These are phyloP conservation scores for Ustulina deusta DNA, from an alignment of 2,329 filamentous ascomycete genomes.

Conservation along the genomic window DNA sequence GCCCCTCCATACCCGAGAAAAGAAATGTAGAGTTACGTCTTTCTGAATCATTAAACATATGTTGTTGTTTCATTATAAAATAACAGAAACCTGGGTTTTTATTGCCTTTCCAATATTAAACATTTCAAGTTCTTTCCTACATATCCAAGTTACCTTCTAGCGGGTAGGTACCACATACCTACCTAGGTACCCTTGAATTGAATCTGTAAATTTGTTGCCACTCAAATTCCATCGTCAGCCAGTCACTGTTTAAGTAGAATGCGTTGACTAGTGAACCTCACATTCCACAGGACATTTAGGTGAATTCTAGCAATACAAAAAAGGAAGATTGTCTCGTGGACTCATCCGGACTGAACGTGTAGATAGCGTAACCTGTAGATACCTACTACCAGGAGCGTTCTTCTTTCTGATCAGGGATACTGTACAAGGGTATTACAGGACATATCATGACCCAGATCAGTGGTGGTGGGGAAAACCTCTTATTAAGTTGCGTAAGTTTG, in stretches of 20 bases:
- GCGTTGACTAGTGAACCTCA: constrained; percentile 4
- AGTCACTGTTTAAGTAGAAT: background rate
- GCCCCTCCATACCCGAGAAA: no score
- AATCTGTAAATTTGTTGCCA: constrained; percentile 8
- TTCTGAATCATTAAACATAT: no score
- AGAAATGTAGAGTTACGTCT: no score
- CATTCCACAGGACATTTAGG: background rate
- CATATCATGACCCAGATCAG: background rate
- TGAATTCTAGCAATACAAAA: constrained; percentile 8
- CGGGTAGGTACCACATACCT: no score
- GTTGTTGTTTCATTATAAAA: no score
- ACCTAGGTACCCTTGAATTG: background rate
- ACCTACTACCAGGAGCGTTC: background rate
- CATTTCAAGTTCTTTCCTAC: no score
- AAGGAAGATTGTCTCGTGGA: constrained; percentile 31
- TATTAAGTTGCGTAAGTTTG: background rate
- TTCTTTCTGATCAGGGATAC: background rate
- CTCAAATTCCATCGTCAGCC: background rate
- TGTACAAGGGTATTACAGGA: background rate
- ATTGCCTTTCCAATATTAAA: no score
- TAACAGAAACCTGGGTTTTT: no score
- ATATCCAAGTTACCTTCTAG: no score
- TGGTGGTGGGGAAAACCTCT: background rate
- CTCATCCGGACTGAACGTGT: constrained; percentile 2
- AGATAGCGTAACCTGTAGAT: background rate